These are phyloP conservation scores for Coelastrella sp. DNA, from an alignment of 139 green algal species.

Conservation along the genomic window DNA sequence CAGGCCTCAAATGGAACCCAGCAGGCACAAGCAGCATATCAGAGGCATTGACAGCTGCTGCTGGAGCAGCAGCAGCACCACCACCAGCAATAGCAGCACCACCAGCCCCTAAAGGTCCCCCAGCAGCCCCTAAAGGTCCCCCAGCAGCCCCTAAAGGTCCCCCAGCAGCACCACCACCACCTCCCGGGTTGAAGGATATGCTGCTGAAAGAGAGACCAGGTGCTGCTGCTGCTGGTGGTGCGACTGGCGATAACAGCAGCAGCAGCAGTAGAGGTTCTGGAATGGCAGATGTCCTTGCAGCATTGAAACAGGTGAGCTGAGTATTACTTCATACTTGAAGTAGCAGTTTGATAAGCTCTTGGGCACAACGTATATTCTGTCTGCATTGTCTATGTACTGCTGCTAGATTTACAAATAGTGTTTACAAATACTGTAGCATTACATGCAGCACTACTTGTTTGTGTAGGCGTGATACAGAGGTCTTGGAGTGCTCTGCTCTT, in stretches of 20 bases:
- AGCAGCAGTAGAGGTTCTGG: not conserved
- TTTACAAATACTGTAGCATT: too few relatives aligned
- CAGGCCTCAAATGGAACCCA: slow-evolving; percentile 80
- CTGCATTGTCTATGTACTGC: not conserved
- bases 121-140: not conserved
- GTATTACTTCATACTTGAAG: too few relatives aligned
- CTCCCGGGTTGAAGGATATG: not conserved
- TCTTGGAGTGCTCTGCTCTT: too few relatives aligned
- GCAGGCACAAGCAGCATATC: slow-evolving; percentile 44
- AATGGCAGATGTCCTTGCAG: slow-evolving; percentile 29
- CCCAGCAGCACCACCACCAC: slow-evolving; percentile 29
- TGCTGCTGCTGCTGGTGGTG: slow-evolving; percentile 12
- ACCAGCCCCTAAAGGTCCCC: not conserved
- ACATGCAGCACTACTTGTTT: too few relatives aligned
- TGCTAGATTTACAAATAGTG: slow-evolving; percentile 27
- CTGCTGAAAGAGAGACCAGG: slow-evolving; percentile 22
- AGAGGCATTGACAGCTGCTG: slow-evolving; percentile 15
- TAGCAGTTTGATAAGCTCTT: too few relatives aligned
- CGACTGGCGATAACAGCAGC: slow-evolving; percentile 34
- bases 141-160: slow-evolving; percentile 10
- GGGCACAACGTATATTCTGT: too few relatives aligned
- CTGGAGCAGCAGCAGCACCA: not conserved
- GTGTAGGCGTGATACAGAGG: too few relatives aligned
- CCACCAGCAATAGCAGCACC: not conserved
- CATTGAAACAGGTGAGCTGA: slow-evolving; percentile 20